phyloP scores from a whole-genome alignment of 2,329 filamentous ascomycete genomes.

The Chrysoporthe cubensis region DNA sequence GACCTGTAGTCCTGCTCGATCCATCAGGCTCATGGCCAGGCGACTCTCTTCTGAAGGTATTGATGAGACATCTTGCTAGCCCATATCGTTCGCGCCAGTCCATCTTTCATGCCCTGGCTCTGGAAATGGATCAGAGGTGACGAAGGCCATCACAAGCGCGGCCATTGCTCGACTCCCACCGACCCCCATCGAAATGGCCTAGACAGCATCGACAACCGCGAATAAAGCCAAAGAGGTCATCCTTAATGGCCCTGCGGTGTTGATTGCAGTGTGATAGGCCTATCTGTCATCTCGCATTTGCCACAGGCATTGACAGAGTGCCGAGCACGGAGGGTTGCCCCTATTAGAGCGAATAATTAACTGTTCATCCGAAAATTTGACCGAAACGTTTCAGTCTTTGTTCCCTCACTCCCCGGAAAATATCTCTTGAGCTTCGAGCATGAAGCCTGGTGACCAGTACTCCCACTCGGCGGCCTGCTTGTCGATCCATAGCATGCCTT shows the following conservation, averaged over 20 bases:
- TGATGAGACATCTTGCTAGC: neutral
- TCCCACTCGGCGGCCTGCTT: conserved; percentile 83
- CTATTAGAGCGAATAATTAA: neutral
- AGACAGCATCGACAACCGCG: neutral
- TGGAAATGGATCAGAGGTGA: neutral
- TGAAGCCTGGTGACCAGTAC: conserved; percentile 88
- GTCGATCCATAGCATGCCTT: conserved; percentile 94
- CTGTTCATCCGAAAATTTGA: neutral
- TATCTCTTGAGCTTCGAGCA: conserved; percentile 50
- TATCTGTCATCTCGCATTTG: too few relatives aligned
- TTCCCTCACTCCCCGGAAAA: conserved; percentile 23
- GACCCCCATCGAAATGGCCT: neutral
- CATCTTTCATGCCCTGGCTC: neutral
- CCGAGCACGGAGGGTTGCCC: neutral
- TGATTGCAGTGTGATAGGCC: neutral
- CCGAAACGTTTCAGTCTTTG: neutral
- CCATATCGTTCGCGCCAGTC: neutral
- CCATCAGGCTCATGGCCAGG: neutral
- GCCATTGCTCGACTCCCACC: neutral
- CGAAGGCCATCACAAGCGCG: neutral
- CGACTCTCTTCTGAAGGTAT: neutral
- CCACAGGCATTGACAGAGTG: neutral
- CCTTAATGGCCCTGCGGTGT: neutral
- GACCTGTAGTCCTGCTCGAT: neutral
- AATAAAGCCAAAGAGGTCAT: neutral